phyloP scores from a whole-genome alignment of 331 rosid species.

The Prunus yedoensis region DNA sequence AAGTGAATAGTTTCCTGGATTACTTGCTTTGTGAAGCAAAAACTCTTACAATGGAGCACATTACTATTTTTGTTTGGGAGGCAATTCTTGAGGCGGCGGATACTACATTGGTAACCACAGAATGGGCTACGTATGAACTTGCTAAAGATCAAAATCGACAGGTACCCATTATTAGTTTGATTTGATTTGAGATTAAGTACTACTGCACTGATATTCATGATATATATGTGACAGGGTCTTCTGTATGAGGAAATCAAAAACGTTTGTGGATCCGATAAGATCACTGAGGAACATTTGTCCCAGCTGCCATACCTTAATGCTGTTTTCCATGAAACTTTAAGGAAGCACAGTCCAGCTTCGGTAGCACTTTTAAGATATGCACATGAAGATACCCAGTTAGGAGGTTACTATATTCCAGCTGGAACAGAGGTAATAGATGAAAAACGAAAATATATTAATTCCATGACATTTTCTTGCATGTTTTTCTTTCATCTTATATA shows the following conservation, averaged over 20 bases:
- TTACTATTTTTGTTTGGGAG: conserved; percentile 69
- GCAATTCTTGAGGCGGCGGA: conserved; percentile 72
- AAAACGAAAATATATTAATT: not conserved
- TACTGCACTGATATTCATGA: not conserved
- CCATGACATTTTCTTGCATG: not conserved
- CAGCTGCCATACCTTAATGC: conserved; percentile 67
- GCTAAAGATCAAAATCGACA: conserved; percentile 57
- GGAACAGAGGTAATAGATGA: conserved; percentile 65
- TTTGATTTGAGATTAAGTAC: too few species aligned
- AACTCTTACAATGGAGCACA: conserved; percentile 54
- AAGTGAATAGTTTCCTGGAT: conserved; percentile 46
- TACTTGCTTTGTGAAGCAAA: conserved; percentile 58
- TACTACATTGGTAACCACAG: conserved; percentile 66
- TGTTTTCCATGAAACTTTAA: conserved; percentile 72
- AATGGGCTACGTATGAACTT: conserved; percentile 87
- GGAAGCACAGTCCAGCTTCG: conserved; percentile 67
- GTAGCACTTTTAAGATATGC: conserved; percentile 56
- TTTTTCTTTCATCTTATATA: not conserved
- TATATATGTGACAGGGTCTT: conserved; percentile 38
- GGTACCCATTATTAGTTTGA: conserved; percentile 23
- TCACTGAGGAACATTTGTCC: conserved; percentile 61
- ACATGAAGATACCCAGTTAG: conserved; percentile 69
- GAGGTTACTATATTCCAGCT: conserved; percentile 77
- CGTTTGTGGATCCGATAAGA: conserved; percentile 51
- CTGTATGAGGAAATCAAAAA: conserved; percentile 45